These are phyloP conservation scores for Dryas octopetala DNA, from an alignment of 306 rosid genomes.

Conservation along the genomic window DNA sequence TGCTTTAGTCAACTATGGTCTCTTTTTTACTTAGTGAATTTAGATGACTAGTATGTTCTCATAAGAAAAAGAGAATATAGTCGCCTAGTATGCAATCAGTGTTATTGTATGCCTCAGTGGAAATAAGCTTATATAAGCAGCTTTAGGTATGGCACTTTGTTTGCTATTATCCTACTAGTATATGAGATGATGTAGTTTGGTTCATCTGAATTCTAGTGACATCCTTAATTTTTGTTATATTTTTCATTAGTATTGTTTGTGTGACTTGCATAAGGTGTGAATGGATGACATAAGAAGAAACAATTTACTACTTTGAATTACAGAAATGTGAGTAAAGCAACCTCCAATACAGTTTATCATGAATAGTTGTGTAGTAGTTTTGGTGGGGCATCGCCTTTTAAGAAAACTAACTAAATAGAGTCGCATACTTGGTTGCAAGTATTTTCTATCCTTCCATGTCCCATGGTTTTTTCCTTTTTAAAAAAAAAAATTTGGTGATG, in stretches of 20 bases:
- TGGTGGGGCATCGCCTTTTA: neutral
- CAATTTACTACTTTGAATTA: neutral
- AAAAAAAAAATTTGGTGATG: neutral
- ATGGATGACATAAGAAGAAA: neutral
- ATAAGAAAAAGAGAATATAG: neutral
- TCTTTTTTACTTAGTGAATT: neutral
- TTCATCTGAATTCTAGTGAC: neutral
- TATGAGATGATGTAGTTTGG: neutral
- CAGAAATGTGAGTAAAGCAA: neutral
- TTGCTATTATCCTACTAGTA: neutral
- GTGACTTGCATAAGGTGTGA: neutral
- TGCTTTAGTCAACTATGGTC: neutral
- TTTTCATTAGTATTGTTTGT: neutral
- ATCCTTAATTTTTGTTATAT: too few species aligned
- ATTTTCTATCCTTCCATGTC: neutral
- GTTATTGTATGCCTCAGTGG: neutral
- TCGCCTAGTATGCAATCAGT: neutral
- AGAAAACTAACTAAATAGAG: neutral
- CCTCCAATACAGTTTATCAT: neutral
- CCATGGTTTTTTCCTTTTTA: neutral
- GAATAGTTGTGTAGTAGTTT: neutral
- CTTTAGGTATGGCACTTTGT: neutral
- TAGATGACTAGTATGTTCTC: constrained; percentile 1
- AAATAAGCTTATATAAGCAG: constrained; percentile 6
- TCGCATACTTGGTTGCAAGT: neutral